Conservation (phyloP, 2,329 filamentous ascomycete species). For the Chlorencoelia australis region DNA sequence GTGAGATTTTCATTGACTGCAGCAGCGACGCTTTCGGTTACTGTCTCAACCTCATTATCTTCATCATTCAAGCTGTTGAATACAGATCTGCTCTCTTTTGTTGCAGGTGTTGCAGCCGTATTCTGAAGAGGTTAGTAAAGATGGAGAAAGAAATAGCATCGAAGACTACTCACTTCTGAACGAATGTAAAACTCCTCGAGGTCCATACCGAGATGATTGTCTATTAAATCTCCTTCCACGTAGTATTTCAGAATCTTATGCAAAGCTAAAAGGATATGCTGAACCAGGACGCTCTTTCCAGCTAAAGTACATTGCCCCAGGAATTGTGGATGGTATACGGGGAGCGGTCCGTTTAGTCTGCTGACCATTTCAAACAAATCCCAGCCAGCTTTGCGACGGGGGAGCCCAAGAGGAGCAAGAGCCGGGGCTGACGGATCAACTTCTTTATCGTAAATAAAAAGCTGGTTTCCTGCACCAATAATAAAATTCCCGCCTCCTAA, state of each 20-base stretch:
- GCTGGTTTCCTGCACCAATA: slow-evolving; percentile 81
- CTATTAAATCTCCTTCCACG: slow-evolving; percentile 68
- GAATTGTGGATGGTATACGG: slow-evolving; percentile 87
- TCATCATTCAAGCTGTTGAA: slow-evolving; percentile 41
- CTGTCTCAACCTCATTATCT: slow-evolving; percentile 47
- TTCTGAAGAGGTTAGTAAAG: slow-evolving; percentile 13
- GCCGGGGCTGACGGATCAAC: slow-evolving; percentile 44
- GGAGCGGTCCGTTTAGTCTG: slow-evolving; percentile 75
- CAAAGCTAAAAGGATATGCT: slow-evolving; percentile 61
- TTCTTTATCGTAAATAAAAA: slow-evolving; percentile 75
- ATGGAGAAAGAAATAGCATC: neutral
- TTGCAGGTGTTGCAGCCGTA: slow-evolving; percentile 12
- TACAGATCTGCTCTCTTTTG: slow-evolving; percentile 23
- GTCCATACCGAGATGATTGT: slow-evolving; percentile 62
- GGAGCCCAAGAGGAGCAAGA: slow-evolving; percentile 19
- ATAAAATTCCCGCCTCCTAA: slow-evolving; percentile 74
- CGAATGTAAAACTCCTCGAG: slow-evolving; percentile 47
- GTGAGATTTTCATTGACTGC: slow-evolving; percentile 70
- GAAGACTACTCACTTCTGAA: slow-evolving; percentile 18
- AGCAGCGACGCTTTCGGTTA: slow-evolving; percentile 62
- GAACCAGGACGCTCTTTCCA: slow-evolving; percentile 64
- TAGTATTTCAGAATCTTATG: slow-evolving; percentile 73
- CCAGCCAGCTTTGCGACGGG: slow-evolving; percentile 18
- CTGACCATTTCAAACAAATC: slow-evolving; percentile 77
- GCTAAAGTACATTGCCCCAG: slow-evolving; percentile 76